Evolutionary conservation across 768 basidiomycete species (phyloP), one percentile per base, ranked within the genome.

Genomic region (Tylopilus cervinicoccineus): DNA sequence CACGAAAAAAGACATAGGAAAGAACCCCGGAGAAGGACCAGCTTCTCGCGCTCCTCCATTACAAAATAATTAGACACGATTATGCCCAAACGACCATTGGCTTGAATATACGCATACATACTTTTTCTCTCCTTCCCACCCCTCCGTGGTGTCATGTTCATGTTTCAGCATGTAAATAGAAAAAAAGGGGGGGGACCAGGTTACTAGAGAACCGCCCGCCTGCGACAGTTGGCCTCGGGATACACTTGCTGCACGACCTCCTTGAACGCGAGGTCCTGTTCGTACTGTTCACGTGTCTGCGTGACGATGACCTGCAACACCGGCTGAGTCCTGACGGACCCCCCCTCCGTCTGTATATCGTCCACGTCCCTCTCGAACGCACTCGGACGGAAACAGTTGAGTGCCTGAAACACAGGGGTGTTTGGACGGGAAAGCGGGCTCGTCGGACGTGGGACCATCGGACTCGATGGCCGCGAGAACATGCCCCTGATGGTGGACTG

Each of bases 321-420:
- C 32, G 58, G 66, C 53, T 60, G 57, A 2, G 52, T 20, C 24
- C 44, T 24, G 5, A 11, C 37, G 29, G 36, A 36, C 10, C 10
- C 50, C 26, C 55, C 33, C 49, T 67, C 64, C 19, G 43, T 51
- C 44, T 66, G 61, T 20, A 63, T 6, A 32, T 60, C 56, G 20
- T 65, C 61, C 11, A 61, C 39, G 0, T 73, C 65, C 38, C 60
- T 55, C 51, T 70, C 66, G 37, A 74, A 71, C 19, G 57, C 58
- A 8, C 45, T 55, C 14, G 59, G 61, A 20, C 59, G 51, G 43
- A 73, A 70, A 38, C 72, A 74, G 38, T 68, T 72, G 17, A 65
- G 42, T 34, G 58, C 63, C 31, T 55, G 60, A 34, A 67, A 51
- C 14, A 53, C 53, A 1, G 56, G 59, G 40, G 56, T 62, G 48